These are phyloP conservation scores for Ophiocordyceps polyrhachis-furcata DNA, from an alignment of 2,329 filamentous ascomycete genomes.

Conservation along the genomic window DNA sequence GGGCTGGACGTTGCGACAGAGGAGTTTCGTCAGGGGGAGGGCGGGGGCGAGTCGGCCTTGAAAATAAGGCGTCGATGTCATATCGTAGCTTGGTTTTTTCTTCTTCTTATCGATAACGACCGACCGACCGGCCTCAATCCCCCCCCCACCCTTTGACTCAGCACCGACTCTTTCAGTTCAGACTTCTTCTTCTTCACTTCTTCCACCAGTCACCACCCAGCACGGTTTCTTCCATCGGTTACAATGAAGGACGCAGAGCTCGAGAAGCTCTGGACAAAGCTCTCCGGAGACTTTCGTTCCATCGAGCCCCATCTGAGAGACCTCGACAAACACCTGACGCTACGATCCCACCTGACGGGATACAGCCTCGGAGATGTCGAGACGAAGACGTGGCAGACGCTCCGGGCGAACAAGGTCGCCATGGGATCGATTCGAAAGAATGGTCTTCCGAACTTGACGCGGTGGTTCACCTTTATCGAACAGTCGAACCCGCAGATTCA, in stretches of 20 bases:
- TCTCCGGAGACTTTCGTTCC: conserved; percentile 59
- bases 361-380: conserved; percentile 64
- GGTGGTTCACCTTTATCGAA: conserved; percentile 82
- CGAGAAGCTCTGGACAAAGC: conserved; percentile 27
- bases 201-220: not conserved
- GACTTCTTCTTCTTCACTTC: not conserved
- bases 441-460: conserved; percentile 53
- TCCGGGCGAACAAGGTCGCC: conserved; percentile 72
- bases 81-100: not conserved
- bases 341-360: conserved; percentile 72
- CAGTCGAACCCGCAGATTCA: conserved; percentile 61
- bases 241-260: conserved; percentile 41
- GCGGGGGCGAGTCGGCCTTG: conserved; percentile 4
- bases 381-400: conserved; percentile 62
- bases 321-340: conserved; percentile 71
- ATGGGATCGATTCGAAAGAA: conserved; percentile 66
- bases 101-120: conserved; percentile 8
- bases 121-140: not conserved
- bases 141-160: not conserved
- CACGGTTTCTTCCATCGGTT: not conserved
- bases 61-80: conserved; percentile 7
- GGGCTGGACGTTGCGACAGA: not conserved
- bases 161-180: not conserved
- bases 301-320: conserved; percentile 56
- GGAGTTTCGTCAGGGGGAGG: not conserved